Base-by-base conservation (phyloP, 441 rosid species). In the Croton laevigatus region DNA sequence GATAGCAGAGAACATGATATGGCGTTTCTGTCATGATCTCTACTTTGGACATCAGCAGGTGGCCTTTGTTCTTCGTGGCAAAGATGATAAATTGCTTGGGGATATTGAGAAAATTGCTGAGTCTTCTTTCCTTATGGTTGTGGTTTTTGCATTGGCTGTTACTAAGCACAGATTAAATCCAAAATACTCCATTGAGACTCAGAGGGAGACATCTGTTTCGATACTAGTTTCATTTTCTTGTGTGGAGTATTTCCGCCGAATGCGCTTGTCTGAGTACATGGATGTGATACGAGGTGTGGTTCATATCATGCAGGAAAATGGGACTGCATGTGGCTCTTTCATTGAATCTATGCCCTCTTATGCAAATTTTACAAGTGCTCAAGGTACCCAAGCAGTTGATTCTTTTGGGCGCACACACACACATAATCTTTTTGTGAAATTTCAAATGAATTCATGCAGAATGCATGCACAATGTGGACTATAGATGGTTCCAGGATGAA, bases 51-150 rank as follows among this genome's bases (percentile, higher is more conserved):
- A 92, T 77, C 83, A 90, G 59, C 84, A 76, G 71, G 83, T 83
- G 20, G 89, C 91, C 79, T 74, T 88, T 68, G 62, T 88, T 75
- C 91, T 92, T 76, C 80, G 73, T 42, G 91, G 87, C 62, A 68
- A 79, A 68, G 86, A 88, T 19, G 86, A 84, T 71, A 79, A 67
- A 51, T 71, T 89, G 38, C 93, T 89, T 55, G 81, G 76, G 22
- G 82, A 82, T 78, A 76, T 90, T 71, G 97, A 92, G 81, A 88
- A 88, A 81, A 83, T 90, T 75, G 91, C 96, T 1, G 97, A 90
- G 79, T 91, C 98, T 77, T 89, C 94, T 70, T 94, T 92, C 78
- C 94, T 92, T 66, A 89, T 92, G 99, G 88, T 90, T 68, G 98
- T 83, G 3, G 82, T 92, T 73, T 94, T 90, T 76, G 78, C 97